These are phyloP conservation scores for Ascochyta pisi DNA, from an alignment of 2,329 filamentous ascomycete genomes.

Conservation along the genomic window DNA sequence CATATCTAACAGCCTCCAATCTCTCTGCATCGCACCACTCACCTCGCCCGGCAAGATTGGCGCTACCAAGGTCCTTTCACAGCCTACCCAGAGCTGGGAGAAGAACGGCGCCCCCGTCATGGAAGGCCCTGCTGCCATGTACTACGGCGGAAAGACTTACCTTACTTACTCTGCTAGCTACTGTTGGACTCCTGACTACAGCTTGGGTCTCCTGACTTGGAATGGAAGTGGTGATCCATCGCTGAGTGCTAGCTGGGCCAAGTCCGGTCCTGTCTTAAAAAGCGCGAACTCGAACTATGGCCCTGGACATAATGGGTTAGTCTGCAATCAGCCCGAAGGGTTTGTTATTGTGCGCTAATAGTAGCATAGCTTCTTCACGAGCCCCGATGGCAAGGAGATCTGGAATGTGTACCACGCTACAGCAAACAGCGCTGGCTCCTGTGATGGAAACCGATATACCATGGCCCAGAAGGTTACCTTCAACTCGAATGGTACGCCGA, in stretches of 20 bases:
- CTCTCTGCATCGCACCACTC: constrained; percentile 51
- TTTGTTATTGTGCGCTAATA: background rate
- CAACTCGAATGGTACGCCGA: constrained; percentile 59
- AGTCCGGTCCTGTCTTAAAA: constrained; percentile 60
- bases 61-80: constrained; percentile 57
- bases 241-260: constrained; percentile 56
- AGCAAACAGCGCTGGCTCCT: constrained; percentile 56
- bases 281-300: constrained; percentile 65
- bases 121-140: constrained; percentile 62
- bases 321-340: background rate
- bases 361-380: constrained; percentile 60
- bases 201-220: constrained; percentile 62
- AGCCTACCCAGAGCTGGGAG: constrained; percentile 61
- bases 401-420: constrained; percentile 66
- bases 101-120: constrained; percentile 59
- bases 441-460: constrained; percentile 62
- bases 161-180: constrained; percentile 63
- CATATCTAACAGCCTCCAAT: constrained; percentile 54
- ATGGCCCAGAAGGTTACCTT: constrained; percentile 60
- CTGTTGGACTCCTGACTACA: constrained; percentile 64
- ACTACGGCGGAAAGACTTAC: constrained; percentile 61
- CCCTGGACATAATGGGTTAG: constrained; percentile 60
- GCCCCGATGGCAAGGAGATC: constrained; percentile 61
- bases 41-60: constrained; percentile 55
- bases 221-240: constrained; percentile 58